phyloP scores from a whole-genome alignment of 768 basidiomycete species.

The Termitomyces sp. region DNA sequence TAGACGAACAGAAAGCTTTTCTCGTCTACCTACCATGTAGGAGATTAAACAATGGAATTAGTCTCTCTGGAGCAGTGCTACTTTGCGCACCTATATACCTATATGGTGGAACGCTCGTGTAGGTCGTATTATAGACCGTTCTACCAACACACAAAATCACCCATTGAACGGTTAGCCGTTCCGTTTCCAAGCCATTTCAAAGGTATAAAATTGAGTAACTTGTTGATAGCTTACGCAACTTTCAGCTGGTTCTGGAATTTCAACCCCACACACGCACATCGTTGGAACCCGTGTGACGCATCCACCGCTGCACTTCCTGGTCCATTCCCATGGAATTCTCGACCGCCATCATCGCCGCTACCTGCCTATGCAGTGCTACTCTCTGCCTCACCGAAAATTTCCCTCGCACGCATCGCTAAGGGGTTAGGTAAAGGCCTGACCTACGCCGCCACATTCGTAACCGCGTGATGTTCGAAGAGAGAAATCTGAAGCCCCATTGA shows the following conservation, averaged over 20 bases:
- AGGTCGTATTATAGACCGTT: no score
- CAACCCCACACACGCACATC: no score
- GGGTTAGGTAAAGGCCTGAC: not conserved
- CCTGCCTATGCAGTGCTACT: not conserved
- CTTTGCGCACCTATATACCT: no score
- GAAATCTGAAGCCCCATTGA: no score
- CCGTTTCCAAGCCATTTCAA: not conserved
- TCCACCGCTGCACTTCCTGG: not conserved
- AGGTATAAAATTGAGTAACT: not conserved
- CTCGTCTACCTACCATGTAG: no score
- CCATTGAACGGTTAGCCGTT: no score
- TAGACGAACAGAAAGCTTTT: no score
- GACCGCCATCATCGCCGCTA: not conserved
- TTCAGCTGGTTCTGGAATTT: not conserved
- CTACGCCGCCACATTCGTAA: not conserved
- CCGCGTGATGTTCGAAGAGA: not conserved
- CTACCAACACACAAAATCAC: no score
- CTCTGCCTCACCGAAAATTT: not conserved
- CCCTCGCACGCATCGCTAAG: not conserved
- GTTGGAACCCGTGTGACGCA: no score
- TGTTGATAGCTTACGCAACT: not conserved
- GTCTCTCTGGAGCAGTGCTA: no score
- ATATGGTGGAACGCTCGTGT: no score
- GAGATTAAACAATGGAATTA: no score
- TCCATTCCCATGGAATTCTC: not conserved